phyloP scores from a whole-genome alignment of 108 stramenopile genomes.

The Conticribra weissflogii region DNA sequence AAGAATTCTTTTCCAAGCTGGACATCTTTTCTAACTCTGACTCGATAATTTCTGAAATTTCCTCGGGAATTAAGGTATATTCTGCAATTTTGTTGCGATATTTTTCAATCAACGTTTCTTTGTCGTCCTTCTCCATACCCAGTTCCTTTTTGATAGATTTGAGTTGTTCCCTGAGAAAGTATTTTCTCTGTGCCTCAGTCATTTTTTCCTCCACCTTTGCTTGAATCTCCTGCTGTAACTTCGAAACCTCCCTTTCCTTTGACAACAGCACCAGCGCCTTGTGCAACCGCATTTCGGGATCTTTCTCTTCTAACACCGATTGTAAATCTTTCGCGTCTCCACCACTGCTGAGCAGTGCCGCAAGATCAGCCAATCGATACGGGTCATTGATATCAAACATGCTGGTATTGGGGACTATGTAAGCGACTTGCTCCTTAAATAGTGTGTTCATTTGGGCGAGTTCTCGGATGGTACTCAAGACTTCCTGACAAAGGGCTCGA shows the following conservation, averaged over 20 bases:
- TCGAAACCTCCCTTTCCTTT: conserved; percentile 90
- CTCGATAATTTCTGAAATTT: conserved; percentile 79
- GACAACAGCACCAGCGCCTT: conserved; percentile 87
- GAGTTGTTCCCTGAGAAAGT: conserved; percentile 96
- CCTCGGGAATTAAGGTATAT: conserved; percentile 72
- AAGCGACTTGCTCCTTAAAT: conserved; percentile 91
- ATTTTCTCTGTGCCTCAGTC: conserved; percentile 90
- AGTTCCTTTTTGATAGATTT: conserved; percentile 99
- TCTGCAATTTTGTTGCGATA: conserved; percentile 81
- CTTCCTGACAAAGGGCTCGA: conserved; percentile 94
- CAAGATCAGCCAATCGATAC: conserved; percentile 95
- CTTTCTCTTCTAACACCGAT: conserved; percentile 90
- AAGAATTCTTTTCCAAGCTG: conserved; percentile 92
- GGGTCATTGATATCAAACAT: conserved; percentile 93
- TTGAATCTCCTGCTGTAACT: conserved; percentile 93
- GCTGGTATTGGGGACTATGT: conserved; percentile 50
- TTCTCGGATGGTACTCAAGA: conserved; percentile 91
- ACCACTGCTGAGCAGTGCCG: conserved; percentile 80
- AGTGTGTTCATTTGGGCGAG: conserved; percentile 93
- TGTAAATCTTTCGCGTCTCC: conserved; percentile 91
- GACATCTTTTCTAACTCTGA: conserved; percentile 92
- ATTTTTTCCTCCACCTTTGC: conserved; percentile 97
- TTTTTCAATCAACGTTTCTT: conserved; percentile 91
- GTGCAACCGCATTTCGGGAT: conserved; percentile 89
- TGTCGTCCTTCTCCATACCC: conserved; percentile 98